A percentile compares a stretch with the other conserved stretches of the same genome.
Evolutionary conservation across 495 filamentous ascomycete genomes (phyloP).

Genomic region (Baudoinia panamericana): DNA sequence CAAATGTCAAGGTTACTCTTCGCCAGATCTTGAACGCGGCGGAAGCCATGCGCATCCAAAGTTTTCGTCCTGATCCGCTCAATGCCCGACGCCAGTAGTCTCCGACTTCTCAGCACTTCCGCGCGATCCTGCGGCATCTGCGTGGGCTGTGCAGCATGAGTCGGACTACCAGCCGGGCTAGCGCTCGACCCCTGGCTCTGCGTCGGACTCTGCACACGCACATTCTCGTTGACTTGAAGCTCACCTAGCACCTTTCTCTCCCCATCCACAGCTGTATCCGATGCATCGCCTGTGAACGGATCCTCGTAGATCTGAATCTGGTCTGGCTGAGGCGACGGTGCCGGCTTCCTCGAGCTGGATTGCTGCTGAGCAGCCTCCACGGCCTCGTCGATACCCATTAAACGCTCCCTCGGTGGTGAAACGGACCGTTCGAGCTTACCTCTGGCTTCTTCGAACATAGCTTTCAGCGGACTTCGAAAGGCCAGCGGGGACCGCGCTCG

Average conservation of each 20-base stretch:
- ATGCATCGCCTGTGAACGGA: conserved; percentile 24
- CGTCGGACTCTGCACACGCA: conserved; percentile 19
- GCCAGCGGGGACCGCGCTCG: conserved; percentile 15
- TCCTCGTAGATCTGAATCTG: conserved; percentile 34
- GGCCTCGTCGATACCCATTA: conserved; percentile 10
- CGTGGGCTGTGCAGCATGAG: conserved; percentile 1
- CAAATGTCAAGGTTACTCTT: conserved; percentile 54
- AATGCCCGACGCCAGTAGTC: conserved; percentile 65
- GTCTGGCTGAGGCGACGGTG: conserved; percentile 11
- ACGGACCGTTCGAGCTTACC: conserved; percentile 10
- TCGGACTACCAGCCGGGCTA: conserved; percentile 13
- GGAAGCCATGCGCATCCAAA: conserved; percentile 78
- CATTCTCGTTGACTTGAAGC: conserved; percentile 32
- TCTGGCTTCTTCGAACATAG: conserved; percentile 18
- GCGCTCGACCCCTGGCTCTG: conserved; percentile 21
- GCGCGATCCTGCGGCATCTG: conserved; percentile 33
- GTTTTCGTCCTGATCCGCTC: conserved; percentile 53
- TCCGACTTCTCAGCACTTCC: conserved; percentile 32
- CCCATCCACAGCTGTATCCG: conserved; percentile 4
- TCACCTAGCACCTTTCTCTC: conserved; percentile 30
- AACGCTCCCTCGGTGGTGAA: conserved; percentile 3
- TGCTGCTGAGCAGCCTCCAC: conserved; percentile 6
- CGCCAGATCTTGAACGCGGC: conserved; percentile 71
- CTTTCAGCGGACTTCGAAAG: conserved; percentile 16
- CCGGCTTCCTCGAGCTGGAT: conserved; percentile 10